Evolutionary conservation across 2,329 filamentous ascomycete species (phyloP), one percentile per base, ranked within the genome.

Genomic region (Biscogniauxia mediterranea): DNA sequence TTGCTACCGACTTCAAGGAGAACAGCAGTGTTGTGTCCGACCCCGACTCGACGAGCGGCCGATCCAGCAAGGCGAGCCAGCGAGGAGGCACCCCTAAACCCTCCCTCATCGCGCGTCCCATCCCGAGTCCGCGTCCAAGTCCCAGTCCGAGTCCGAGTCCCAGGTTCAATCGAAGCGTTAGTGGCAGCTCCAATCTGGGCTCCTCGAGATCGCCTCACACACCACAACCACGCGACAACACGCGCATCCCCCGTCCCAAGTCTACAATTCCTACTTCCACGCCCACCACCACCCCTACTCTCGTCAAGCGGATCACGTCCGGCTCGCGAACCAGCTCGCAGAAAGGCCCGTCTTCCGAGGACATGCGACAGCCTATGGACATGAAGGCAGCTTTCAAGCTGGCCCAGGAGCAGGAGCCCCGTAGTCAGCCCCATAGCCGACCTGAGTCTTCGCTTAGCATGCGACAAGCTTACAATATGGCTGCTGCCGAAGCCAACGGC

Each of bases 301-400:
- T 46, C 13, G 38, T 46, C 38, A 46, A n/a, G 11, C 38, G 38
- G 38, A 46, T 15, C 15, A 46, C 38, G 13, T 7, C 38, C 4
- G 38, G 15, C 15, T n/a, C 15, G 38, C 38, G 17, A 3, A 46
- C 13, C 6, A 46, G 38, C 38, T 46, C 38, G 13, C 38, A 46
- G 13, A 46, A 46, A 46, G 38, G 38, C 7, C 25, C 25, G 9
- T 52, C 66, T 49, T 49, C 60, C 13, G 32, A 60, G 21, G 25
- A 65, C 20, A 71, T 73, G 69, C 71, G 71, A 56, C 67, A 70
- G 54, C 71, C 71, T 17, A 65, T 72, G 64, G 61, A 59, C 32
- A 23, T 73, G 6, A 68, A 59, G 19, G 68, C 69, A 32, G 71
- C 71, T 55, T 73, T 70, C 60, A 64, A 60, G 61, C 64, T 65